Conservation (phyloP, 192 early-diverging fungal genomes). For the Spizellomyces sp. region DNA sequence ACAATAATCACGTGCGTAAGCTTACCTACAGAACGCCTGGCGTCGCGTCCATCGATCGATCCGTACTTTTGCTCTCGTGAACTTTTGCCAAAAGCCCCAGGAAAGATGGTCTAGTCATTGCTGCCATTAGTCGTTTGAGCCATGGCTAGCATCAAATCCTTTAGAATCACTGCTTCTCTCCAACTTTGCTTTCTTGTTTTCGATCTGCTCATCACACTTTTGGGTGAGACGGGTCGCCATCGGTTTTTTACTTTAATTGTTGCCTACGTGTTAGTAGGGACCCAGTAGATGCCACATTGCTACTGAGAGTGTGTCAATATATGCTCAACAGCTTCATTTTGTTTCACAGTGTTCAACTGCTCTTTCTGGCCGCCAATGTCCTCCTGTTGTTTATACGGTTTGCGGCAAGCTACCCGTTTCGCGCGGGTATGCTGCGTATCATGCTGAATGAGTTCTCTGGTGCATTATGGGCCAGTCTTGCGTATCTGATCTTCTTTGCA, state of each 20-base stretch:
- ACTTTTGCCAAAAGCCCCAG: too few species aligned
- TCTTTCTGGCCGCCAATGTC: constrained; percentile 40
- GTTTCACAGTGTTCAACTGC: constrained; percentile 39
- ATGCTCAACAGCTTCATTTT: neutral
- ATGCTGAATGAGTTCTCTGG: constrained; percentile 45
- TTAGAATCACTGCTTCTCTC: constrained; percentile 15
- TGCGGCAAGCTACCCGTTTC: constrained; percentile 48
- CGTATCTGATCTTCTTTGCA: constrained; percentile 35
- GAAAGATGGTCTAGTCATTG: too few species aligned
- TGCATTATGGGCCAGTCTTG: constrained; percentile 23
- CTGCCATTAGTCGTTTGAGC: too few species aligned
- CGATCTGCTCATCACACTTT: constrained; percentile 42
- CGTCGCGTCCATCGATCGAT: too few species aligned
- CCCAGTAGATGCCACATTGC: neutral
- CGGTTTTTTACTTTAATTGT: constrained; percentile 38
- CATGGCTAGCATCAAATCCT: constrained; percentile 6
- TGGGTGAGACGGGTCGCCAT: constrained; percentile 40
- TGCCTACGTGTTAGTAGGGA: constrained; percentile 33
- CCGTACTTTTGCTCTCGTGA: too few species aligned
- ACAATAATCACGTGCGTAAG: too few species aligned
- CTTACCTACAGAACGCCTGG: too few species aligned
- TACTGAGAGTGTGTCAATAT: neutral
- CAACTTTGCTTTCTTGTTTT: constrained; percentile 34
- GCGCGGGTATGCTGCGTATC: constrained; percentile 47
- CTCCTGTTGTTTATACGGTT: constrained; percentile 50